Percentiles rank a stretch among this genome's conserved stretches.
Evolutionary conservation across 257 asterid species (phyloP).

Genomic region (Solanum peruvianum): DNA sequence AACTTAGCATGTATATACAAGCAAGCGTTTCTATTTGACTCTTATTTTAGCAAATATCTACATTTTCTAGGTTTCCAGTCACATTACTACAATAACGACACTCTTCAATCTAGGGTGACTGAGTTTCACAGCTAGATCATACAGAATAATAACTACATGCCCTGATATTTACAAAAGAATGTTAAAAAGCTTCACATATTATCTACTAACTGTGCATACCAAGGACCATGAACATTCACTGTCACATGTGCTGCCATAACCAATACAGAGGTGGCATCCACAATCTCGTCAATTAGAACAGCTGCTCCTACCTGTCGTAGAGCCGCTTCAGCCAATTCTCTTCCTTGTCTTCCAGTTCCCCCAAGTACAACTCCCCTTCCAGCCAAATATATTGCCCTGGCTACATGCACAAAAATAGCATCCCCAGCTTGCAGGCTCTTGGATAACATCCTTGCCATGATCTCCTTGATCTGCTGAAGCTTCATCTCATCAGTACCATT

Average conservation of each 20-base stretch:
- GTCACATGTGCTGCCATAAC: conserved; percentile 52
- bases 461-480: conserved; percentile 37
- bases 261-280: conserved; percentile 38
- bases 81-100: not conserved
- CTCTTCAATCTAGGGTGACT: not conserved
- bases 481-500: conserved; percentile 12
- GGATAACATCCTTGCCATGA: conserved; percentile 73
- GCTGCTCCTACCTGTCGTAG: conserved; percentile 70
- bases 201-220: conserved; percentile 45
- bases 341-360: conserved; percentile 41
- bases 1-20: not conserved
- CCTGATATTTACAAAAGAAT: not conserved
- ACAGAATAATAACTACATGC: not conserved
- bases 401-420: conserved; percentile 42
- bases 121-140: not conserved
- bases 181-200: conserved; percentile 11
- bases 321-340: conserved; percentile 48
- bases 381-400: conserved; percentile 53
- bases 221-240: conserved; percentile 61
- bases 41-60: not conserved
- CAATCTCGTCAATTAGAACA: conserved; percentile 35
- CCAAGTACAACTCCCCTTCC: conserved; percentile 58
- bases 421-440: conserved; percentile 80
- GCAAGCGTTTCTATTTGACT: not conserved
- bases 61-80: not conserved